phyloP scores from a whole-genome alignment of 352 stramenopile species.

The Globisporangium cederbergense region DNA sequence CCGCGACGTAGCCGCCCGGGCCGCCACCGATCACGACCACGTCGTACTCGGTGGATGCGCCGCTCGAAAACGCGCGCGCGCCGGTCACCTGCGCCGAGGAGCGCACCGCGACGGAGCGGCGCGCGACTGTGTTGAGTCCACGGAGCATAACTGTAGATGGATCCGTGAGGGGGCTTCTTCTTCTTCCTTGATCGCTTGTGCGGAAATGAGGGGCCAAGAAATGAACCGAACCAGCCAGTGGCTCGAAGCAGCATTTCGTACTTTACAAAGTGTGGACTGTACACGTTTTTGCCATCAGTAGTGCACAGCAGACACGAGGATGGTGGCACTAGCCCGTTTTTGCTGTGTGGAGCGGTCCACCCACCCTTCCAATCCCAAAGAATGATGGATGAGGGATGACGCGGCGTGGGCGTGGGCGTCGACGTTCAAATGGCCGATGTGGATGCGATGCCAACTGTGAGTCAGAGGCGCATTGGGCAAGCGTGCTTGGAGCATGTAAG shows the following conservation, averaged over 20 bases:
- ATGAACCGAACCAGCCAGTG: background rate
- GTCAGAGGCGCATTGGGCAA: background rate
- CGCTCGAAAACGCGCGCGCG: conserved; percentile 47
- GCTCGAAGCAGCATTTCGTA: conserved; percentile 16
- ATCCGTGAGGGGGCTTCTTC: conserved; percentile 1
- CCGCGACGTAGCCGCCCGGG: conserved; percentile 97
- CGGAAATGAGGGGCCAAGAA: conserved; percentile 19
- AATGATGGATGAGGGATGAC: conserved; percentile 8
- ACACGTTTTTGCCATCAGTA: background rate
- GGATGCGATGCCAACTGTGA: background rate
- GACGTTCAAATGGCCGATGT: background rate
- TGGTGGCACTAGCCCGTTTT: background rate
- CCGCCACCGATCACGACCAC: conserved; percentile 94
- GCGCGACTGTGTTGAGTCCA: conserved; percentile 27
- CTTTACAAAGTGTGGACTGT: background rate
- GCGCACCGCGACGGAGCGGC: conserved; percentile 32
- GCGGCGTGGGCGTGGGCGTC: background rate
- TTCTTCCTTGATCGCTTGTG: conserved; percentile 3
- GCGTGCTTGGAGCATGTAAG: background rate
- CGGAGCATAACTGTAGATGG: conserved; percentile 28
- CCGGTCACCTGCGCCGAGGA: conserved; percentile 17
- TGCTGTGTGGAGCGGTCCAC: background rate
- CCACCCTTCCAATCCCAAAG: conserved; percentile 2
- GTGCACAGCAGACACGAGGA: background rate
- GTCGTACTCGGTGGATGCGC: conserved; percentile 57